phyloP scores from a whole-genome alignment of 1,139 yeast genomes.

The Nakaseomyces sp. region DNA sequence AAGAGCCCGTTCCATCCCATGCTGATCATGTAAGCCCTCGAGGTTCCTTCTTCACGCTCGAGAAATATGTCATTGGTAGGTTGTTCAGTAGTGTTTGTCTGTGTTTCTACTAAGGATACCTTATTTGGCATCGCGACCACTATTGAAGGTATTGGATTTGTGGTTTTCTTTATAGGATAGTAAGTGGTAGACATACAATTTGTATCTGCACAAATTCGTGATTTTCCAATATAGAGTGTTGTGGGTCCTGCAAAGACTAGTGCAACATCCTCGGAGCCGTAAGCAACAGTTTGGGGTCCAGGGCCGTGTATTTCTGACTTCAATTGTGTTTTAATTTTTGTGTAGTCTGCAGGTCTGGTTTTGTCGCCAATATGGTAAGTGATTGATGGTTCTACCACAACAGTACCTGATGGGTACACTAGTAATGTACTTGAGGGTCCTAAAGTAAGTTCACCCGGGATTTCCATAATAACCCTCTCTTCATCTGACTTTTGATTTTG shows the following conservation, averaged over 20 bases:
- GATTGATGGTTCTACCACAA: background rate
- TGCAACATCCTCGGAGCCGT: background rate
- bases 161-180: background rate
- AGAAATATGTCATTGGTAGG: background rate
- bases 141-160: background rate
- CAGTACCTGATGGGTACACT: background rate
- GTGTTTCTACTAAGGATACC: background rate
- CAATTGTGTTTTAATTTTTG: no score
- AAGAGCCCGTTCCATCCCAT: background rate
- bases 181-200: background rate
- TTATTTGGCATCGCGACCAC: background rate
- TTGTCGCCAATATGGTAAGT: background rate
- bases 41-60: background rate
- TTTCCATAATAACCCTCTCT: no score
- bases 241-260: background rate
- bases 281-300: background rate
- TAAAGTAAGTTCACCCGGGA: background rate
- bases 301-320: no score
- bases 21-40: background rate
- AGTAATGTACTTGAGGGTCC: background rate
- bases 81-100: background rate
- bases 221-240: background rate
- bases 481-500: background rate
- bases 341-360: background rate
- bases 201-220: background rate